These are phyloP conservation scores for Penicillium sp. DNA, from an alignment of 2,329 filamentous ascomycete genomes.

Conservation along the genomic window DNA sequence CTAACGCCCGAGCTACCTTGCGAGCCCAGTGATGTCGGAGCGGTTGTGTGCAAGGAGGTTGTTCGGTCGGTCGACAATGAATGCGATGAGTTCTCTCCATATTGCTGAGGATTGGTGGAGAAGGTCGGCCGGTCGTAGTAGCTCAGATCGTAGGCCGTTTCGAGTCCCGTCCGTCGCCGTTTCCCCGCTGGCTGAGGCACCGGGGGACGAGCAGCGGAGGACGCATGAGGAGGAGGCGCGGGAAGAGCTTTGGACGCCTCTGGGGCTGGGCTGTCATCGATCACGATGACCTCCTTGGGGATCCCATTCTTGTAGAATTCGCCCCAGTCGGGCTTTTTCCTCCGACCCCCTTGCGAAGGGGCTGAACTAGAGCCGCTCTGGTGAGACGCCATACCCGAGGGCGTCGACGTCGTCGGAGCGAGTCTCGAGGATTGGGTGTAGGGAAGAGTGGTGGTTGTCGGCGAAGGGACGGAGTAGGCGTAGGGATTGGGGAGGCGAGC, in stretches of 20 bases:
- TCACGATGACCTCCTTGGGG: conserved; percentile 82
- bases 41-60: conserved; percentile 80
- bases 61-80: conserved; percentile 81
- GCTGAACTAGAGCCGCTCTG: conserved; percentile 38
- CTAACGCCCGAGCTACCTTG: conserved; percentile 51
- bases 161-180: conserved; percentile 67
- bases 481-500: conserved; percentile 46
- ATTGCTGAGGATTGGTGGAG: conserved; percentile 71
- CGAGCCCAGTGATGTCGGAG: conserved; percentile 80
- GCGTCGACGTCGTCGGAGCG: conserved; percentile 38
- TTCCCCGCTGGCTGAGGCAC: conserved; percentile 56
- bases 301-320: conserved; percentile 80
- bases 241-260: conserved; percentile 28
- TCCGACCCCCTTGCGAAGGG: conserved; percentile 42
- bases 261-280: conserved; percentile 63
- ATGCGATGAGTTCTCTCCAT: conserved; percentile 65
- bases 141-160: conserved; percentile 64
- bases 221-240: conserved; percentile 18
- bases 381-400: conserved; percentile 37
- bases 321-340: conserved; percentile 69
- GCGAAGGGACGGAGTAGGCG: conserved; percentile 39
- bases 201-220: conserved; percentile 28
- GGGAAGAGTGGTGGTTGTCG: conserved; percentile 32
- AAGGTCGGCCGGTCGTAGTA: conserved; percentile 70
- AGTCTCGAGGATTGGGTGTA: conserved; percentile 37